These are phyloP conservation scores for Calocera viscosa DNA, from an alignment of 768 basidiomycete genomes.

Conservation along the genomic window DNA sequence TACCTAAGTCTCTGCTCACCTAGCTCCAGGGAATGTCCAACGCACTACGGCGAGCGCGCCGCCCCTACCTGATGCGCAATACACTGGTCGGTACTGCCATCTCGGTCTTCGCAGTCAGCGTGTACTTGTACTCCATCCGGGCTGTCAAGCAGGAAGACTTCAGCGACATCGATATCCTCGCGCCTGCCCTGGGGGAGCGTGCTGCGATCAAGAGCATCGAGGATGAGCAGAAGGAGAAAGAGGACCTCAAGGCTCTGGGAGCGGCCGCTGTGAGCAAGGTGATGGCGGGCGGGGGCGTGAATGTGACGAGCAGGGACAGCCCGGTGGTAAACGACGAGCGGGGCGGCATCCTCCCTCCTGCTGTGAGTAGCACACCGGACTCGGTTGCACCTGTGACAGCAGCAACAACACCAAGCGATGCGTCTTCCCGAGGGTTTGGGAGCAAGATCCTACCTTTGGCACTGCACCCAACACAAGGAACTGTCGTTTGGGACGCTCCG, in stretches of 20 bases:
- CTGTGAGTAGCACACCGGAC: slow-evolving; percentile 18
- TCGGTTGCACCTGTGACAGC: slow-evolving; percentile 5
- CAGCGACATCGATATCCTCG: slow-evolving; percentile 73
- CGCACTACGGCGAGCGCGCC: slow-evolving; percentile 75
- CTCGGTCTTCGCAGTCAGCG: slow-evolving; percentile 59
- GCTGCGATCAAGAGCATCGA: slow-evolving; percentile 25
- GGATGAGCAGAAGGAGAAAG: slow-evolving; percentile 22
- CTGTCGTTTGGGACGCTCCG: slow-evolving; percentile 62
- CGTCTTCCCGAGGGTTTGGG: slow-evolving; percentile 22
- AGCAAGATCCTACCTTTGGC: slow-evolving; percentile 38
- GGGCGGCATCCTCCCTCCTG: slow-evolving; percentile 21
- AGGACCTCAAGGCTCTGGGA: background rate
- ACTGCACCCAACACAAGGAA: slow-evolving; percentile 50
- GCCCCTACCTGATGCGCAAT: slow-evolving; percentile 69
- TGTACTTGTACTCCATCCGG: slow-evolving; percentile 86
- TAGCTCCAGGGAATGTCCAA: slow-evolving; percentile 66
- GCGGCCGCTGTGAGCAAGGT: slow-evolving; percentile 17
- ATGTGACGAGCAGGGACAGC: slow-evolving; percentile 23
- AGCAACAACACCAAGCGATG: background rate
- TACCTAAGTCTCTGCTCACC: slow-evolving; percentile 7
- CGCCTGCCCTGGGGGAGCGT: slow-evolving; percentile 37
- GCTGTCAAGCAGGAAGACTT: slow-evolving; percentile 93
- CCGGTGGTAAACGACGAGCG: slow-evolving; percentile 2
- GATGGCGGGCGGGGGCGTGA: slow-evolving; percentile 19
- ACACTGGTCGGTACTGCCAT: slow-evolving; percentile 62